Evolutionary conservation across 1,284 basidiomycete genomes (phyloP).

Genomic region (Fereydounia khargensis): DNA sequence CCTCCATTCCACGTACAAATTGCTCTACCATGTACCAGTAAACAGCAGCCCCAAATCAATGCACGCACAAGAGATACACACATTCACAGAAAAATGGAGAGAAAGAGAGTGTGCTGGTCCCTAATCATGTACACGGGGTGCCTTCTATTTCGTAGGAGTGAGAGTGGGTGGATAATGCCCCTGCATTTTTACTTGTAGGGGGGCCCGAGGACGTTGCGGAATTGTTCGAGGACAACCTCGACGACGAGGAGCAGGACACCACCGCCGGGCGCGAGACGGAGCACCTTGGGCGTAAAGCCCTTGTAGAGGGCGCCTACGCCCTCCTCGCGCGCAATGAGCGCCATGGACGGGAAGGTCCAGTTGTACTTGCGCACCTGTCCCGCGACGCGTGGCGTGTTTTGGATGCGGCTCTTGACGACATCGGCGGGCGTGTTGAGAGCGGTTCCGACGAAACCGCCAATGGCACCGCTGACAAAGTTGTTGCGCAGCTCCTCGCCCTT

Average conservation of each 20-base stretch:
- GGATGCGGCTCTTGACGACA: slow-evolving; percentile 95
- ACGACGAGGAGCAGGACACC: slow-evolving; percentile 77
- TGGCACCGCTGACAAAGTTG: slow-evolving; percentile 84
- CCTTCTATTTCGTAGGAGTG: no score
- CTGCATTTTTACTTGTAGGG: slow-evolving; percentile 42
- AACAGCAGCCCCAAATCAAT: no score
- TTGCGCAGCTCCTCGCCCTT: slow-evolving; percentile 75
- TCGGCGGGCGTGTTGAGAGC: slow-evolving; percentile 75
- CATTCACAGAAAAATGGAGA: not conserved
- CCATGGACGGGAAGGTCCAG: slow-evolving; percentile 71
- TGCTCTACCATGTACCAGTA: no score
- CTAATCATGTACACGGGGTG: no score
- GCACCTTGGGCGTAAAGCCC: slow-evolving; percentile 69
- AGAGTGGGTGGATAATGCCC: no score
- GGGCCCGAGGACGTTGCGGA: slow-evolving; percentile 40
- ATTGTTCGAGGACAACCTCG: slow-evolving; percentile 45
- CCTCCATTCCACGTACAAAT: no score
- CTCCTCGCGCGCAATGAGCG: slow-evolving; percentile 83
- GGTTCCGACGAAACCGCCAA: slow-evolving; percentile 86
- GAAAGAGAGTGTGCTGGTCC: not conserved
- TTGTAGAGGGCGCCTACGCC: slow-evolving; percentile 88
- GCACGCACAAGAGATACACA: not conserved
- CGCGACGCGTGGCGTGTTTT: slow-evolving; percentile 63
- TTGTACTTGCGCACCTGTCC: slow-evolving; percentile 72
- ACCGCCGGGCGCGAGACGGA: slow-evolving; percentile 87